Base-by-base conservation (phyloP, 2,329 filamentous ascomycete genomes). In the Capronia americana region DNA sequence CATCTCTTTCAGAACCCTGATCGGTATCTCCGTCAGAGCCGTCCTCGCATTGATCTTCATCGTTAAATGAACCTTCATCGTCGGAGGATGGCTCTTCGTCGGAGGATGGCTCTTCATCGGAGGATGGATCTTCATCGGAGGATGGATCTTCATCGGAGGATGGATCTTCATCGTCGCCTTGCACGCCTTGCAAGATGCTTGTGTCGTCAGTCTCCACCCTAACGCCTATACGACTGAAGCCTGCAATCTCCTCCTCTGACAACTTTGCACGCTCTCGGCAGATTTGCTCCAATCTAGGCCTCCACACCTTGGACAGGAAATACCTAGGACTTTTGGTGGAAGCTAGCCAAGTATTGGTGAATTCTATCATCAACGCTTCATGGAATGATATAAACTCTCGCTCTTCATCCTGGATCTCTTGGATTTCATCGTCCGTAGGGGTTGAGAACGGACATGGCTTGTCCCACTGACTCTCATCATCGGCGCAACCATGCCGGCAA, bases 341-440 rank as follows among this genome's bases (percentile, higher is more conserved):
- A 20, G 14, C 23, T 17, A 38, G 38, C 56, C 56, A 62, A 10
- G 20, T 11, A 20, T 62, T 34, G 4, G 59, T 56, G 34, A 55
- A 62, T 5, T 62, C 50, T 2, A 17, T 17, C 32, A 62, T 41
- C 24, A 62, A 48, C 14, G 1, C n/a, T 14, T 62, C 48, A 32
- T 26, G 59, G 10, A 62, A 50, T 26, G 50, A 44, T 44, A 62
- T 41, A 10, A 55, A 34, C 4, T 55, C 30, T 20, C 34, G 50
- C 23, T 62, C 59, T 30, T 54, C 50, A 8, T 61, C n/a, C 14
- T 55, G 59, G 12, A 61, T 61, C 26, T 61, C 57, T 51, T 32
- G 14, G n/a, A 41, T 38, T 26, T 61, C 48, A n/a, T 41, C 57
- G 11, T 61, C n/a, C 17, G 17, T 8, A 6, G 57, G 46, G 4